These are phyloP conservation scores for Aspergillus neotritici DNA, from an alignment of 2,329 filamentous ascomycete species.

Conservation along the genomic window DNA sequence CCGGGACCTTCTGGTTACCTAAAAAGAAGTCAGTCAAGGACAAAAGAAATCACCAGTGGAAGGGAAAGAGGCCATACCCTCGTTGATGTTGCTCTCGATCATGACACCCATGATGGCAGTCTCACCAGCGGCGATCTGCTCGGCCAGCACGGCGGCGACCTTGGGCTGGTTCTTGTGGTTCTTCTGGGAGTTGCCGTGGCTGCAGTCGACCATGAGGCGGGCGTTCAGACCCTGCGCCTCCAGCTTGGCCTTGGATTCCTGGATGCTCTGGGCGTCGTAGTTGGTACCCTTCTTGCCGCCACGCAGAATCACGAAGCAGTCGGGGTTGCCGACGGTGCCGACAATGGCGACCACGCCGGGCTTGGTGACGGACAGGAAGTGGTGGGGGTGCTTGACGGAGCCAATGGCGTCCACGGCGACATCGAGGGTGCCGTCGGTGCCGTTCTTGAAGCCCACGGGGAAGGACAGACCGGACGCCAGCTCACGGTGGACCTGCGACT, in stretches of 20 bases:
- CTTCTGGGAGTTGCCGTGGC: conserved; percentile 92
- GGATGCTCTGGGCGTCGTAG: conserved; percentile 80
- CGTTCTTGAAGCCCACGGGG: conserved; percentile 99
- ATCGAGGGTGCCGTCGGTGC: conserved; percentile 82
- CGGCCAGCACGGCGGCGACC: conserved; percentile 73
- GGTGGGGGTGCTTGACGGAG: conserved; percentile 83
- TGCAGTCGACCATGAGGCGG: conserved; percentile 95
- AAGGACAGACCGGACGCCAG: conserved; percentile 89
- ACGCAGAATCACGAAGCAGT: conserved; percentile 93
- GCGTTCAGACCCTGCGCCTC: conserved; percentile 66
- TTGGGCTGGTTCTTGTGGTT: conserved; percentile 96
- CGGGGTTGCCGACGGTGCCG: conserved; percentile 87
- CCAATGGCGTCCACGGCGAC: conserved; percentile 96
- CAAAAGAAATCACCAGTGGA: background rate
- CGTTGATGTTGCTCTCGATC: conserved; percentile 97
- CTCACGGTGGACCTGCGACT: conserved; percentile 92
- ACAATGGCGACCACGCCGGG: conserved; percentile 92
- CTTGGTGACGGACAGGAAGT: conserved; percentile 97
- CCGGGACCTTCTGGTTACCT: conserved; percentile 82
- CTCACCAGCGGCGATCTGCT: conserved; percentile 82
- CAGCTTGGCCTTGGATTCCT: conserved; percentile 73
- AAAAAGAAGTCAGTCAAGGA: conserved; percentile 3
- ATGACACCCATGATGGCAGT: conserved; percentile 90
- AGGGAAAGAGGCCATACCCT: conserved; percentile 53
- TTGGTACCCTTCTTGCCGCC: conserved; percentile 92